Conservation (phyloP, 192 early-diverging fungal genomes). For the Lobulomyces angularis region DNA sequence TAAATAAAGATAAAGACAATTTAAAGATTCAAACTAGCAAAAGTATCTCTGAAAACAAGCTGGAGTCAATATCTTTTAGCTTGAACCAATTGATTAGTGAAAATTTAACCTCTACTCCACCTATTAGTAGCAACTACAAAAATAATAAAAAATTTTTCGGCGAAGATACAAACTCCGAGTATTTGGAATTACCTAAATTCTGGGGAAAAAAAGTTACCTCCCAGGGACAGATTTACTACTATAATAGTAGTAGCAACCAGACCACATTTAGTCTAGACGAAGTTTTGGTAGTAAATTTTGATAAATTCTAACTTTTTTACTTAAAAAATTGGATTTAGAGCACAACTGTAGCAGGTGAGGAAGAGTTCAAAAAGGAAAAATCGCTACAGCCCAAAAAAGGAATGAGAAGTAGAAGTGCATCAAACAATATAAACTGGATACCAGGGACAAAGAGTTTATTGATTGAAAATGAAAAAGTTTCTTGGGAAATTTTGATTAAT, state of each 20-base stretch:
- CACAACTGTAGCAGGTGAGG: background rate
- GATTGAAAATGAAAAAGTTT: constrained; percentile 12
- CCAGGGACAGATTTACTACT: constrained; percentile 30
- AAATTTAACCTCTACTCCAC: too few relatives aligned
- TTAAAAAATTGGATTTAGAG: constrained; percentile 6
- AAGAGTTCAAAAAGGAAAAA: constrained; percentile 2
- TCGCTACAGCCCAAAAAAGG: constrained; percentile 1
- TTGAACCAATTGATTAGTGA: too few relatives aligned
- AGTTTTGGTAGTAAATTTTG: constrained; percentile 18
- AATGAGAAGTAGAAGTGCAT: constrained; percentile 4
- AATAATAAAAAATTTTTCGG: constrained; percentile 1
- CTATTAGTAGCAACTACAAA: constrained; percentile 1
- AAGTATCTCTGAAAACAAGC: background rate
- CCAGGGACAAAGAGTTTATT: constrained; percentile 19
- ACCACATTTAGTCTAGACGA: constrained; percentile 35
- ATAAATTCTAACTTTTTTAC: constrained; percentile 7
- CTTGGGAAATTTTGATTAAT: constrained; percentile 34
- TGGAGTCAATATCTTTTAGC: too few relatives aligned
- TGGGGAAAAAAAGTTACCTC: constrained; percentile 29
- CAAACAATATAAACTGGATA: constrained; percentile 13
- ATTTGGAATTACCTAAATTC: constrained; percentile 26
- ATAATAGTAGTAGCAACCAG: constrained; percentile 33
- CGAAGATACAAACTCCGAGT: background rate
- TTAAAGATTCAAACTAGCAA: background rate
- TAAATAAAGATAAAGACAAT: constrained; percentile 8